Base-by-base conservation (phyloP, 176 grass and related monocot genomes). In the Eleusine coracana region DNA sequence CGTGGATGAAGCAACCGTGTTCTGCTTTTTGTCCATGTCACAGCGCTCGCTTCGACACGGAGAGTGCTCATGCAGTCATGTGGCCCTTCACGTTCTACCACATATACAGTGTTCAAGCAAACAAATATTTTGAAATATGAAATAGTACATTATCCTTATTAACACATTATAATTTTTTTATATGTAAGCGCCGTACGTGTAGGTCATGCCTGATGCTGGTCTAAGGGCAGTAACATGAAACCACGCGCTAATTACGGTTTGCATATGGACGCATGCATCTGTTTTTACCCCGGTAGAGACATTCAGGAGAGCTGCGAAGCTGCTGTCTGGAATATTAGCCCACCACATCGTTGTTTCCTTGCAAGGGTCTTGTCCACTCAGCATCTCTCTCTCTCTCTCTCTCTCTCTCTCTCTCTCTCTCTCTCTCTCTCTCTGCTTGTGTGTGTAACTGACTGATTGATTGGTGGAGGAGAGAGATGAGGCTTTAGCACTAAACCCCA, bases 241-340 rank as follows among this genome's bases (percentile, higher is more conserved):
- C 28, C 80, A 34, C 49, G 58, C 67, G 28, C 60, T 78, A 58
- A 48, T 83, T 58, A 83, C 68, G 58, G 74, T 27, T 78, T 79
- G 58, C 73, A 64, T 74, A 37, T 92, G 89, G 86, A 84, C 49
- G 61, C 34, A 42, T 49, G 55, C 61, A 31, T 13, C 20, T 80
- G 76, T 84, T 68, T 10, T 78, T 80, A 74, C 74, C 75, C 75
- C 21, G 21, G 5, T 61, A 73, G 75, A 66, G 49, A 84, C 70
- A 75, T 84, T 61, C 79, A 82, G 75, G 75, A 50, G 68, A 88
- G 69, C 49, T 63, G 66, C 74, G 61, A 75, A 60, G 49, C 69
- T 79, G 40, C 68, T 84, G 75, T 74, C 68, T 79, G 80, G 74
- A 66, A 28, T 79, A 29, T 55, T 78, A 48, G 42, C 13, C 36